Evolutionary conservation across 2,329 filamentous ascomycete genomes (phyloP).

Genomic region (Boeremia lycopersici): DNA sequence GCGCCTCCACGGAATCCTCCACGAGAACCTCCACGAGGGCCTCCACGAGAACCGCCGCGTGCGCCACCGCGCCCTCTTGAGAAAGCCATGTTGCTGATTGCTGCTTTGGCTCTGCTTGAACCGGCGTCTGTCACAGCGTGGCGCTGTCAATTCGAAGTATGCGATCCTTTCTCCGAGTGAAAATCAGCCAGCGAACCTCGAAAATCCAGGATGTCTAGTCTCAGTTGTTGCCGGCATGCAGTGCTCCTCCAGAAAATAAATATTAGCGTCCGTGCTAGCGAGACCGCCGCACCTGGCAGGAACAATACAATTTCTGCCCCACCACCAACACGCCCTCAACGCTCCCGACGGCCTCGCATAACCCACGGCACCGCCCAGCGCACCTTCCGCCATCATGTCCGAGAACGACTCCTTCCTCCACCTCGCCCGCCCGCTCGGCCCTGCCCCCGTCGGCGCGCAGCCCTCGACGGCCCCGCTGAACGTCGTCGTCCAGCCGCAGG

Average conservation of each 20-base stretch:
- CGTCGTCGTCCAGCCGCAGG: slow-evolving; percentile 94
- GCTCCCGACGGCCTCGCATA: slow-evolving; percentile 15
- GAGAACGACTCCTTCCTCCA: slow-evolving; percentile 88
- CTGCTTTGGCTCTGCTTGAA: background rate
- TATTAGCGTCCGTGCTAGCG: slow-evolving; percentile 20
- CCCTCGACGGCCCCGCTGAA: slow-evolving; percentile 88
- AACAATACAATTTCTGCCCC: slow-evolving; percentile 20
- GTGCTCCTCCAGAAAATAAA: slow-evolving; percentile 18
- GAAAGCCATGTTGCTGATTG: slow-evolving; percentile 25
- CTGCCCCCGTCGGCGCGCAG: slow-evolving; percentile 77
- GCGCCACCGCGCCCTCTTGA: slow-evolving; percentile 16
- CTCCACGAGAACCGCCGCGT: background rate
- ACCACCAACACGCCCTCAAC: slow-evolving; percentile 22
- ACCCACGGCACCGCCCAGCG: slow-evolving; percentile 18
- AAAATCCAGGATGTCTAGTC: background rate
- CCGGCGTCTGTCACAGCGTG: background rate
- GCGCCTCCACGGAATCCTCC: slow-evolving; percentile 7
- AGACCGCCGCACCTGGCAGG: slow-evolving; percentile 17
- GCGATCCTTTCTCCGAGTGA: background rate
- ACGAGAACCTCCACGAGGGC: background rate
- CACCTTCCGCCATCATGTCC: slow-evolving; percentile 69
- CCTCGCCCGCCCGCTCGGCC: slow-evolving; percentile 88
- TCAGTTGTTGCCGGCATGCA: background rate
- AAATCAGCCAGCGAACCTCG: too few species aligned
- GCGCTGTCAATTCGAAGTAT: background rate